Conservation (phyloP, 495 filamentous ascomycete species). For the Penicillium steckii region DNA sequence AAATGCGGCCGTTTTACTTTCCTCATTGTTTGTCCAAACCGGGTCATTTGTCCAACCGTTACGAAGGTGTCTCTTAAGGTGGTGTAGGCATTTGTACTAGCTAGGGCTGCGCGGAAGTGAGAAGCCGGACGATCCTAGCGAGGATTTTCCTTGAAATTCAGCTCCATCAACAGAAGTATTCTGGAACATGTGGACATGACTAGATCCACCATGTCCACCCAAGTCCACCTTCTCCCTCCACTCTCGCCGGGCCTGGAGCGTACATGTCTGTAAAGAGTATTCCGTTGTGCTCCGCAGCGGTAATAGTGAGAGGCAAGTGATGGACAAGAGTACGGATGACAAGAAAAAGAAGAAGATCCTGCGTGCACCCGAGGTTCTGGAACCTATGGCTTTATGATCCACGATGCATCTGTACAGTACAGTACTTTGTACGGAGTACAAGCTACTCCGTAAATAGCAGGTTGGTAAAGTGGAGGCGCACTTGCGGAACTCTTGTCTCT, state of each 20-base stretch:
- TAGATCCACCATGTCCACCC: not conserved
- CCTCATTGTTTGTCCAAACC: constrained; percentile 2
- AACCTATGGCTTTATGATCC: constrained; percentile 19
- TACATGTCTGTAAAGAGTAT: no score
- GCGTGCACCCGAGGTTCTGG: constrained; percentile 23
- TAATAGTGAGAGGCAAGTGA: not conserved
- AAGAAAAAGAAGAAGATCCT: not conserved
- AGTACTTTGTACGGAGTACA: not conserved
- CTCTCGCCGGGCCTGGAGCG: constrained; percentile 9
- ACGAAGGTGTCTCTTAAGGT: not conserved
- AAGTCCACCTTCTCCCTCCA: not conserved
- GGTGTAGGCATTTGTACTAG: no score
- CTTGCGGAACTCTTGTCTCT: not conserved
- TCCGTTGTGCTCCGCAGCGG: constrained; percentile 16
- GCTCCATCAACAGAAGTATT: constrained; percentile 21
- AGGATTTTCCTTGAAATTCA: constrained; percentile 2
- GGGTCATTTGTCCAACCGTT: not conserved
- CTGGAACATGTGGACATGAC: constrained; percentile 23
- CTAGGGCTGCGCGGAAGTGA: constrained; percentile 26
- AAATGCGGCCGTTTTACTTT: not conserved
- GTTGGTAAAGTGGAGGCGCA: no score
- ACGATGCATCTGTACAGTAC: constrained; percentile 8
- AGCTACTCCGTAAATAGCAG: not conserved
- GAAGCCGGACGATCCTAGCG: constrained; percentile 28
- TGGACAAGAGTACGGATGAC: not conserved